Conservation (phyloP, 1,284 basidiomycete genomes). For the Thelephora terrestris region DNA sequence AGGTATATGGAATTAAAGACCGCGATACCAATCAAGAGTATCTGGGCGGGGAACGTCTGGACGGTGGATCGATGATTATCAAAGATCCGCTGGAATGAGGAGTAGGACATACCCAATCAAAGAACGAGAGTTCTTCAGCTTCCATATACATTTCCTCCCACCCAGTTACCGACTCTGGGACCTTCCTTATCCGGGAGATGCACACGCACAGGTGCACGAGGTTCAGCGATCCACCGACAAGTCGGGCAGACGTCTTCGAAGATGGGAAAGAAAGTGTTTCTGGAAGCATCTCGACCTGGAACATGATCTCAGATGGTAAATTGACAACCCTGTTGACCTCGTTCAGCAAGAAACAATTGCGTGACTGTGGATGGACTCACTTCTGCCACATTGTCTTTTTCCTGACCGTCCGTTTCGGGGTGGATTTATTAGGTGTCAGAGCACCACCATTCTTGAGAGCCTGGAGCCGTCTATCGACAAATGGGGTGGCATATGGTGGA, state of each 20-base stretch:
- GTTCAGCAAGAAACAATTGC: too few species aligned
- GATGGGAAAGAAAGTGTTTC: conserved; percentile 63
- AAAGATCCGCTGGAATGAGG: background rate
- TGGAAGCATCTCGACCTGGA: conserved; percentile 65
- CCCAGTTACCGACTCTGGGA: conserved; percentile 54
- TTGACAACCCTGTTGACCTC: conserved; percentile 34
- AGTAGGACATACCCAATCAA: conserved; percentile 59
- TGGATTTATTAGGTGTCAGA: conserved; percentile 28
- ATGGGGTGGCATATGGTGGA: conserved; percentile 57
- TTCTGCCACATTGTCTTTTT: conserved; percentile 53
- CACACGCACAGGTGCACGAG: conserved; percentile 56
- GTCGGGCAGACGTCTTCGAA: conserved; percentile 50
- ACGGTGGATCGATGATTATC: background rate
- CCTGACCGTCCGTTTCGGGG: conserved; percentile 42
- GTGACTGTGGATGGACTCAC: conserved; percentile 24
- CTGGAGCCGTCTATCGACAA: conserved; percentile 30
- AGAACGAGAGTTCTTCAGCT: conserved; percentile 54
- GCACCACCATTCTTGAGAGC: conserved; percentile 32
- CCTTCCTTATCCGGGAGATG: conserved; percentile 42
- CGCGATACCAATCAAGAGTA: conserved; percentile 40
- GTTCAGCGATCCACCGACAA: conserved; percentile 57
- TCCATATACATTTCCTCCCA: conserved; percentile 73
- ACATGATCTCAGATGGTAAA: conserved; percentile 60
- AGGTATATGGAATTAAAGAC: conserved; percentile 52
- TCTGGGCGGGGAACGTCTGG: conserved; percentile 51